These are phyloP conservation scores for Fusarium duplospermum DNA, from an alignment of 2,329 filamentous ascomycete species.

Conservation along the genomic window DNA sequence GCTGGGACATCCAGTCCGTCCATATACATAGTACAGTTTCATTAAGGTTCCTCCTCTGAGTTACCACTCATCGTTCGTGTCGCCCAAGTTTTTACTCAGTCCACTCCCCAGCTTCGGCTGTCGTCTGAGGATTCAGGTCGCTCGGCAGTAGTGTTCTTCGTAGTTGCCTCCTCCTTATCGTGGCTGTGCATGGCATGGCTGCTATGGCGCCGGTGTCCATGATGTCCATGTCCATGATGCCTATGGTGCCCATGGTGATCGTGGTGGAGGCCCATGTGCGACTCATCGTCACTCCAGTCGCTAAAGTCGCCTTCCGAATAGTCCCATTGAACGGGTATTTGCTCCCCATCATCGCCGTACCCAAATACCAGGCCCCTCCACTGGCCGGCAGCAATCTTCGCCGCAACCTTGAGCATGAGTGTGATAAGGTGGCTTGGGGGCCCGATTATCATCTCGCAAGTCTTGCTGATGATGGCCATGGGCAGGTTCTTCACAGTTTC, in stretches of 20 bases:
- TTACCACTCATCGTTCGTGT: constrained; percentile 3
- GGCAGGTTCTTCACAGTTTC: constrained; percentile 41
- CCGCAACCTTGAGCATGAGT: constrained; percentile 84
- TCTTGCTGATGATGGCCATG: constrained; percentile 78
- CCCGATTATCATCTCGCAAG: constrained; percentile 79
- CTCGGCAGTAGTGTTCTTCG: constrained; percentile 17
- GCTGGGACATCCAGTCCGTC: neutral
- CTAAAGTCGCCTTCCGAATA: constrained; percentile 68
- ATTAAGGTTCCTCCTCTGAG: neutral
- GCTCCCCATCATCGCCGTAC: constrained; percentile 63
- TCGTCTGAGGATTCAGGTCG: constrained; percentile 37
- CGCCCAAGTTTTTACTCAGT: constrained; percentile 18
- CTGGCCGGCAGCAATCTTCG: constrained; percentile 74
- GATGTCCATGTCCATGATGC: constrained; percentile 22
- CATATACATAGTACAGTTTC: constrained; percentile 1
- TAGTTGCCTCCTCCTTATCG: neutral
- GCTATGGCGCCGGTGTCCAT: constrained; percentile 2
- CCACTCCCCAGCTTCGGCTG: constrained; percentile 43
- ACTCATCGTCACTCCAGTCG: constrained; percentile 68
- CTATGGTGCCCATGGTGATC: constrained; percentile 19
- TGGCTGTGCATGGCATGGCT: neutral
- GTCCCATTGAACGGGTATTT: constrained; percentile 70
- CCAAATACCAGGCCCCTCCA: constrained; percentile 71
- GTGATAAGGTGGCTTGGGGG: constrained; percentile 83
- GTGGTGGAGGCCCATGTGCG: constrained; percentile 25